Evolutionary conservation across 805 yeast species (phyloP).

Genomic region (Monosporozyma servazzii): DNA sequence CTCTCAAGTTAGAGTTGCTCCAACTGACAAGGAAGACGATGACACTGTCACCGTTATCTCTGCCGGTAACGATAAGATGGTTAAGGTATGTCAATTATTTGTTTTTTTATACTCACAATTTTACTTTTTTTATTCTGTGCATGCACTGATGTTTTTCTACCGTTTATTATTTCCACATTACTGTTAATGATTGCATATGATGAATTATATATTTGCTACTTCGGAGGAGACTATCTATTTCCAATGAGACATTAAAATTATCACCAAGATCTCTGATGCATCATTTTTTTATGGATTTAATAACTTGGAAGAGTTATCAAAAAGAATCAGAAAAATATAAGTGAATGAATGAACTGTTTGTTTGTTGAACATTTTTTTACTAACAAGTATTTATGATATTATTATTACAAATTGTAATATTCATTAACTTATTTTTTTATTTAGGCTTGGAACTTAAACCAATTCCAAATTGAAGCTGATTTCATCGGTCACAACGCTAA

Average conservation of each 20-base stretch:
- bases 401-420: slow-evolving; percentile 34
- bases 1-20: slow-evolving; percentile 94
- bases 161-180: not conserved
- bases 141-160: slow-evolving; percentile 5
- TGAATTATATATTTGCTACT: slow-evolving; percentile 96
- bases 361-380: slow-evolving; percentile 1
- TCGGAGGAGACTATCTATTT: slow-evolving; percentile 63
- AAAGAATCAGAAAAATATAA: not conserved
- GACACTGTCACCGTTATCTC: slow-evolving; percentile 72
- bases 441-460: slow-evolving; percentile 89
- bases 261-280: slow-evolving; percentile 99
- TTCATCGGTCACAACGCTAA: slow-evolving; percentile 99
- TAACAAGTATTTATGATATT: not conserved
- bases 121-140: not conserved
- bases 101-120: slow-evolving; percentile 6
- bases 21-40: slow-evolving; percentile 41
- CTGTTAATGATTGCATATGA: slow-evolving; percentile 40
- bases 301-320: not conserved
- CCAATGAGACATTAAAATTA: slow-evolving; percentile 89
- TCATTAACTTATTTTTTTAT: slow-evolving; percentile 19
- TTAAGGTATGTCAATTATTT: slow-evolving; percentile 74
- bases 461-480: slow-evolving; percentile 84
- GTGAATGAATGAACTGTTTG: not conserved
- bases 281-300: not conserved
- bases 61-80: slow-evolving; percentile 98